Evolutionary conservation across 1,139 yeast genomes (phyloP), one percentile per base, ranked within the genome.

Genomic region (Blastobotrys buckinghamii): DNA sequence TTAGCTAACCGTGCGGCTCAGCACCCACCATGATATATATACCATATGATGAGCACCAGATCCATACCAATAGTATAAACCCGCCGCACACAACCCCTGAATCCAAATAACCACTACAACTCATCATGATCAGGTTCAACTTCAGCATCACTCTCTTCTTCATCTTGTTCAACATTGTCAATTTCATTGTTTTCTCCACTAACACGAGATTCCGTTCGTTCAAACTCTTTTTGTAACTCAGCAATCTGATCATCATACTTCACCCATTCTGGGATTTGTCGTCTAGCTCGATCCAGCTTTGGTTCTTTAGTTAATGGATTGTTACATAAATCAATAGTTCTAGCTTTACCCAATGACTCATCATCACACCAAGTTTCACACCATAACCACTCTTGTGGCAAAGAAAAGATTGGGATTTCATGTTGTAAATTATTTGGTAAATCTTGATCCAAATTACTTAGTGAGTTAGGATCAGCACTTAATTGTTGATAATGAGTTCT

Each of bases 331-430:
- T 87, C 96, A 55, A 87, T 83, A 20, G 90, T 84, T 61, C 81
- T 84, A 1, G 96, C 96, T 0, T 68, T 68, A 44, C 61, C 61
- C 50, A 83, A 66, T 27, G 77, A 70, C 44, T 76, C 82, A 55
- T 79, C 85, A n/a, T 81, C 72, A 62, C 96, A 86, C 96, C 96
- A 88, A 0, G 96, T 86, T 60, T 87, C 96, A 66, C 95, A 87
- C 96, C 96, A 88, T 36, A 86, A 69, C 94, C 95, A 88, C 42
- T 84, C 88, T 58, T 83, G 84, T 1, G 89, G 86, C 39, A 87
- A 70, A 20, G 94, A 82, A 60, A 72, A 76, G 24, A 88, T 88
- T 41, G 83, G 84, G 19, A 88, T 65, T 38, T 67, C 67, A 32
- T 73, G 61, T 65, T 92, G 98, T 58, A 90, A 60, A 61, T 87